A percentile compares a stretch with the other conserved stretches of the same genome.
phyloP scores from a whole-genome alignment of 2,329 filamentous ascomycete genomes.

The Pseudogymnoascus sp. region DNA sequence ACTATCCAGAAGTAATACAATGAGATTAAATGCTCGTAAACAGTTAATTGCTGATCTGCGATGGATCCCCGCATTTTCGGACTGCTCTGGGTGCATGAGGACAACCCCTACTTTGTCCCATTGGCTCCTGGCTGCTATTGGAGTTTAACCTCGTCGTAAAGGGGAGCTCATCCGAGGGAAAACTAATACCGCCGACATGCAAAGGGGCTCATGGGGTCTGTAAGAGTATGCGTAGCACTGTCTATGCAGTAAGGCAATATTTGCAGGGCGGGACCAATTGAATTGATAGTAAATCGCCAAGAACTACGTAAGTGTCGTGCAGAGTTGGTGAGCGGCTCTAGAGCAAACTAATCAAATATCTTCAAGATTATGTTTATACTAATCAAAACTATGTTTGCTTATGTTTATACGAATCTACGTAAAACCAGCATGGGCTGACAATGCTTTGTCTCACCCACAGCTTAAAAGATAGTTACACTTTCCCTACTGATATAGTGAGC shows the following conservation, averaged over 20 bases:
- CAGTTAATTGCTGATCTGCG: neutral
- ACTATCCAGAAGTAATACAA: slow-evolving; percentile 1
- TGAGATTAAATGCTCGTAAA: neutral
- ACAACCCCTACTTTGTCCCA: neutral
- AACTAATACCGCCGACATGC: too few species aligned
- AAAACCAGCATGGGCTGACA: neutral
- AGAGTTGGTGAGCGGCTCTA: neutral
- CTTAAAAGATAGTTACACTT: neutral
- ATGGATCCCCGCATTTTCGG: neutral
- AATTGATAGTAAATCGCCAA: neutral
- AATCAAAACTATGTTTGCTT: neutral
- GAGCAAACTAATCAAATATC: neutral
- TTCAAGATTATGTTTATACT: too few species aligned
- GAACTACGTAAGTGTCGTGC: neutral
- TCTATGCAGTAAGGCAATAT: neutral
- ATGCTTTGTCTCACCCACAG: neutral
- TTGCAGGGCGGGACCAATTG: neutral
- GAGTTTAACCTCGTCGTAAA: neutral
- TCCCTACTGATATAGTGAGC: neutral
- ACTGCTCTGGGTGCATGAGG: too few species aligned
- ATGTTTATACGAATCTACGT: neutral
- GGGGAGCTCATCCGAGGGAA: neutral
- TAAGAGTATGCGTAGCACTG: neutral
- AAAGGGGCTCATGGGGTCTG: neutral
- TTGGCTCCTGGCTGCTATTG: neutral